These are phyloP conservation scores for Elongisporangium anandrum DNA, from an alignment of 352 stramenopile species.

Conservation along the genomic window DNA sequence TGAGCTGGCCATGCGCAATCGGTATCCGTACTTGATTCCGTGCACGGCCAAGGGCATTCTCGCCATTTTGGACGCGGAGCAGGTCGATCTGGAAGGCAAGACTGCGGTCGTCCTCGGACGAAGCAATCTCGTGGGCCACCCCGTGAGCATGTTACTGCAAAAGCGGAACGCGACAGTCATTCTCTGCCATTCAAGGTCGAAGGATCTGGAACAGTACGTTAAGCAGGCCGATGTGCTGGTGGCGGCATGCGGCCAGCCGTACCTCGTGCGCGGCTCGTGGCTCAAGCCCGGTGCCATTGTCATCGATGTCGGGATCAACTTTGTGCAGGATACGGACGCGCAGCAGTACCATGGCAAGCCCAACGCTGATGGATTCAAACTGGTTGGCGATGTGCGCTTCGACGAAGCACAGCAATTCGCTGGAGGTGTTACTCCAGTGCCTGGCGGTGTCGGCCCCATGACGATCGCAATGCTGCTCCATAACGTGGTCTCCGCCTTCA, in stretches of 20 bases:
- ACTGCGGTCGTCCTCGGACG: slow-evolving; percentile 96
- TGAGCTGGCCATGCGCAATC: slow-evolving; percentile 82
- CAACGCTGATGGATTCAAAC: slow-evolving; percentile 89
- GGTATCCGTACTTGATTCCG: slow-evolving; percentile 88
- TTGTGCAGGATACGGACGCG: slow-evolving; percentile 49
- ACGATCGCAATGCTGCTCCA: slow-evolving; percentile 95
- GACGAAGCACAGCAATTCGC: slow-evolving; percentile 76
- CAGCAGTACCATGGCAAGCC: slow-evolving; percentile 36
- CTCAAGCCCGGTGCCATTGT: slow-evolving; percentile 96
- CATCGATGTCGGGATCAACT: slow-evolving; percentile 99
- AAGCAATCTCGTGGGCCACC: slow-evolving; percentile 97
- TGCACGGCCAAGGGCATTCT: slow-evolving; percentile 98
- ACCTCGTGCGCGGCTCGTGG: slow-evolving; percentile 95
- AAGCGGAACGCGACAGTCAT: slow-evolving; percentile 97
- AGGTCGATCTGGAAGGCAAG: slow-evolving; percentile 91
- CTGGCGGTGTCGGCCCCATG: slow-evolving; percentile 98
- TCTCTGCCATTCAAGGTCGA: slow-evolving; percentile 95
- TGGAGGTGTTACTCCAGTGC: slow-evolving; percentile 95
- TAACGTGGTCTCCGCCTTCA: slow-evolving; percentile 81
- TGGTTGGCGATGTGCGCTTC: slow-evolving; percentile 97
- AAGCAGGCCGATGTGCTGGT: slow-evolving; percentile 96
- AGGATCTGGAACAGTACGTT: slow-evolving; percentile 86
- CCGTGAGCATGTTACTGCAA: slow-evolving; percentile 94
- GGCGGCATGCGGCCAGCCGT: slow-evolving; percentile 92
- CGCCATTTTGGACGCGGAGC: slow-evolving; percentile 89